phyloP scores from a whole-genome alignment of 2,329 filamentous ascomycete genomes.

The Coniochaeta pulveracea region DNA sequence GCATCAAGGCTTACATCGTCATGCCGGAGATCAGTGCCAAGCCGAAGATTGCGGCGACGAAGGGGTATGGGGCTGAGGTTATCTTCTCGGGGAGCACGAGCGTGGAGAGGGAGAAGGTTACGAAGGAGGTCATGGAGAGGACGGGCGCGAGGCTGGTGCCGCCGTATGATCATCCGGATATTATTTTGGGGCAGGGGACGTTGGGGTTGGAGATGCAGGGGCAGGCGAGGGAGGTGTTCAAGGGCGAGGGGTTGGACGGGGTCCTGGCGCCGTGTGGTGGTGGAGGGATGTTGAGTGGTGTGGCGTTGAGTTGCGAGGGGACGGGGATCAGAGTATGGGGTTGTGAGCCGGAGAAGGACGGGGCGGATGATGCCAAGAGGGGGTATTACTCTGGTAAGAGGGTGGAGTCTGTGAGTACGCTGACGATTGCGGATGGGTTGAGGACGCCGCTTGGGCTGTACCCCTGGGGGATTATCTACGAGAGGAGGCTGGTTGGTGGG shows the following conservation, averaged over 20 bases:
- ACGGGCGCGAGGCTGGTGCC: slow-evolving; percentile 75
- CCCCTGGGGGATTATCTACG: slow-evolving; percentile 69
- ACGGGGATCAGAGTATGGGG: slow-evolving; percentile 73
- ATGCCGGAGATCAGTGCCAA: slow-evolving; percentile 82
- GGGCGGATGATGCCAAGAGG: slow-evolving; percentile 70
- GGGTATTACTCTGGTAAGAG: slow-evolving; percentile 55
- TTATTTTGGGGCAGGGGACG: slow-evolving; percentile 90
- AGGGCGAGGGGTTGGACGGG: slow-evolving; percentile 41
- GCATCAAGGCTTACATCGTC: slow-evolving; percentile 74
- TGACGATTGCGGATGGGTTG: slow-evolving; percentile 84
- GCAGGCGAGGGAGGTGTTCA: slow-evolving; percentile 51
- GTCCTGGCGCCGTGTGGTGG: slow-evolving; percentile 80
- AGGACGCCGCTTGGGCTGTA: slow-evolving; percentile 68
- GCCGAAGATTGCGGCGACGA: slow-evolving; percentile 79
- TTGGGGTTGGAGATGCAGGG: slow-evolving; percentile 69
- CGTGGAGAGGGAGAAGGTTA: slow-evolving; percentile 69
- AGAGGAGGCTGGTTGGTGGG: slow-evolving; percentile 55
- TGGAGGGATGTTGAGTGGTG: slow-evolving; percentile 76
- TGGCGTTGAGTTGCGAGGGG: slow-evolving; percentile 63
- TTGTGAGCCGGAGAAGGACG: slow-evolving; percentile 72
- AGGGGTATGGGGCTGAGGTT: slow-evolving; percentile 64
- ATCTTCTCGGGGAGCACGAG: slow-evolving; percentile 75
- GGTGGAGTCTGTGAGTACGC: slow-evolving; percentile 56
- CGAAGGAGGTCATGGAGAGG: slow-evolving; percentile 52
- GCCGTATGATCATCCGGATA: slow-evolving; percentile 86